Evolutionary conservation across 306 rosid species (phyloP), one percentile per base, ranked within the genome.

Genomic region (Benincasa hispida): DNA sequence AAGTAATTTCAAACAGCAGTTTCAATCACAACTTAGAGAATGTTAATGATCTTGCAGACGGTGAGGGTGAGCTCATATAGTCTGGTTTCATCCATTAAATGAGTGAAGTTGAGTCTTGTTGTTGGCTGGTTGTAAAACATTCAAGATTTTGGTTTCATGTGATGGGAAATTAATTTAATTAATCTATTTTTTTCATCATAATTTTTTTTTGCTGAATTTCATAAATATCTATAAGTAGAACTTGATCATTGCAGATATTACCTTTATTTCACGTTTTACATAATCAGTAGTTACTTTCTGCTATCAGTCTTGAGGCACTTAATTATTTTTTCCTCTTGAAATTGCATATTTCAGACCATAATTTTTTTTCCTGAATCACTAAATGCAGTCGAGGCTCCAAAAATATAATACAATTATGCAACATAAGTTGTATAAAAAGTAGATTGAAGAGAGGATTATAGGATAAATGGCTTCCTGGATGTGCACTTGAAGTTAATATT

Each of bases 101-200:
- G 74, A 22, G 34, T 68, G 74, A 42, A 68, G 35, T 42, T 8
- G 74, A 21, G 74, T 68, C 55, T 42, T 68, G 74, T 22, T 41
- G 22, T 35, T 41, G 73, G 21, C 34, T 41, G 56, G 35, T 22
- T 68, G 34, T 68, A 42, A 19, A 47, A 56, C 13, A 56, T 68
- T 45, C 80, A 60, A 47, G 51, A 69, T 84, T 77, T 68, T 79
- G 21, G 76, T 83, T 83, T 50, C 59, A 82, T 62, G 70, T 81
- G 56, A 80, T 50, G 28, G 19, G 27, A 51, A 72, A 51, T 30
- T 72, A 48, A 50, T 48, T 72, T 51, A 50, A 28, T 50, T 28
- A 50, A 72, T 7, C 14, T 72, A 45, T 5, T 72, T 45, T 60
- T 72, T 72, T 24, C 75, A 48, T 48, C 37, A 72, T 50, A 39